Conservation (phyloP, 2,329 filamentous ascomycete species). For the Nakataea oryzae region DNA sequence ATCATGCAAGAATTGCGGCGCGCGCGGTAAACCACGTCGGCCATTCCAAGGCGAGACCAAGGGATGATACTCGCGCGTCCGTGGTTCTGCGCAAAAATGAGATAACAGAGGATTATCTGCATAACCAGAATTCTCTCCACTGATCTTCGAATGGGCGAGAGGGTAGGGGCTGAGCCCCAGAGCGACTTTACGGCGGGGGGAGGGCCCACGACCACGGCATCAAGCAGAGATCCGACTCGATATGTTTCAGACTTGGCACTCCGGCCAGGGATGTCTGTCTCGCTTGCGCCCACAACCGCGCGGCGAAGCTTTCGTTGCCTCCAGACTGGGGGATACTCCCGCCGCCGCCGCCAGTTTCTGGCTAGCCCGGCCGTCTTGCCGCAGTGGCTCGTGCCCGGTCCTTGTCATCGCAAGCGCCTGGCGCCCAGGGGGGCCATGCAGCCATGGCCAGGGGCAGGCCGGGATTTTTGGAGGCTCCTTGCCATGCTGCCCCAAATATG, state of each 20-base stretch:
- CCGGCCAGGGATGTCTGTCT: background rate
- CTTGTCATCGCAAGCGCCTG: background rate
- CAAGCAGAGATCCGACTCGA: background rate
- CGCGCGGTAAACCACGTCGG: too few relatives aligned
- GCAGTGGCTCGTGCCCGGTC: too few relatives aligned
- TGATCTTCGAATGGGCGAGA: background rate
- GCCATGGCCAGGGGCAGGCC: background rate
- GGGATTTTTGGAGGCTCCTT: background rate
- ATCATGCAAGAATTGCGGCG: background rate
- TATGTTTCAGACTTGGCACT: background rate
- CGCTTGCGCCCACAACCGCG: background rate
- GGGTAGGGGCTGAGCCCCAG: background rate
- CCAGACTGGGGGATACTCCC: background rate
- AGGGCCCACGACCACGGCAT: background rate
- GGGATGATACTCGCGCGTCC: background rate
- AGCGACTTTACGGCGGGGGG: too few relatives aligned
- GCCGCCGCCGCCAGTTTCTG: too few relatives aligned
- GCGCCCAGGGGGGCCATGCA: too few relatives aligned
- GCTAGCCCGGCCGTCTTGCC: too few relatives aligned
- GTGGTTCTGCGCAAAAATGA: background rate
- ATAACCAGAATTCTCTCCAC: background rate
- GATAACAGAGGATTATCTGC: background rate
- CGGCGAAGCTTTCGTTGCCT: background rate
- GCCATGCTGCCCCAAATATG: background rate
- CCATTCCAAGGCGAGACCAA: background rate